Evolutionary conservation across 371 early-diverging fungal species (phyloP).

Genomic region (Actinomortierella wolfii): DNA sequence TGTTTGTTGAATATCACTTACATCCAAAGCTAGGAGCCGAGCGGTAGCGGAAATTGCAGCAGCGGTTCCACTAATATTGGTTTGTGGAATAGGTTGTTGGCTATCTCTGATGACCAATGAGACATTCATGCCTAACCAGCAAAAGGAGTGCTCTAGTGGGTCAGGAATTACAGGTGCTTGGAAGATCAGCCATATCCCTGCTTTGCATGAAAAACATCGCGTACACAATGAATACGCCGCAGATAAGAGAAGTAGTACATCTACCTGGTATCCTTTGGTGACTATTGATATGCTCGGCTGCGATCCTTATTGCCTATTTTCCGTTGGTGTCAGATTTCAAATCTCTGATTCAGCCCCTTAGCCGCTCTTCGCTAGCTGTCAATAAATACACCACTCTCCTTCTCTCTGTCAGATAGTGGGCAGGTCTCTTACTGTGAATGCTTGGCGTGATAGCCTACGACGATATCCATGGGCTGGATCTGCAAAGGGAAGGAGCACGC

Average conservation of each 20-base stretch:
- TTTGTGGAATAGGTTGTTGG: conserved; percentile 20
- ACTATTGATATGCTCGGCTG: no score
- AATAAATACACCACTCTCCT: no score
- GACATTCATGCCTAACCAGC: conserved; percentile 28
- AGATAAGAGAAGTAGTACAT: no score
- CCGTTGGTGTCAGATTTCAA: no score
- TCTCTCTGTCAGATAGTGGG: no score
- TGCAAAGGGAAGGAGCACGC: conserved; percentile 28
- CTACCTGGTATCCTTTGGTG: no score
- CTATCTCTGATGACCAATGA: conserved; percentile 38
- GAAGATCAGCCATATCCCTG: not conserved
- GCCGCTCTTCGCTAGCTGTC: no score
- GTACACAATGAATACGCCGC: no score
- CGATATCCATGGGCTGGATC: conserved; percentile 3
- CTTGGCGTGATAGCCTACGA: conserved; percentile 6
- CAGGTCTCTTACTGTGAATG: no score
- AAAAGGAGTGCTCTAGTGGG: not conserved
- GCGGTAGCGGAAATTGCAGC: conserved; percentile 34
- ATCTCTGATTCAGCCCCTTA: no score
- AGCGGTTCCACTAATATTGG: conserved; percentile 24
- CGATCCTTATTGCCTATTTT: no score
- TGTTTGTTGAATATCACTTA: conserved; percentile 1
- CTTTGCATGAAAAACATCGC: no score
- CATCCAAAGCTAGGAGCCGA: conserved; percentile 16
- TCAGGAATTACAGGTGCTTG: not conserved